Evolutionary conservation across 169 alveolate genomes (phyloP).

Genomic region (Plasmodium falciparum): DNA sequence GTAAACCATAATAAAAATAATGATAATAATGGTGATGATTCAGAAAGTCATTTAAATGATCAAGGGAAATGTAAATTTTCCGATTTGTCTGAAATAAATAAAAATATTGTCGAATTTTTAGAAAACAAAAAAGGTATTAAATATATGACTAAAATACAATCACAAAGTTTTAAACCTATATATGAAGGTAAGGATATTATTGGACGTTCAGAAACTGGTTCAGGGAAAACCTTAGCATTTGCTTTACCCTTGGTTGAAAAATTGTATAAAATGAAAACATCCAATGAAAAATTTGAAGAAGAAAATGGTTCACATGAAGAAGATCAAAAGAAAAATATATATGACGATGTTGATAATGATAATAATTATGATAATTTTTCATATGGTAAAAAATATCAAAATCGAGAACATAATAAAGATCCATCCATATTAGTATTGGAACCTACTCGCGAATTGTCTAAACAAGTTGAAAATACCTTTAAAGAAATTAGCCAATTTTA

Average conservation of each 20-base stretch:
- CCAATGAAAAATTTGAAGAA: background rate
- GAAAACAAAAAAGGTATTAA: conserved; percentile 46
- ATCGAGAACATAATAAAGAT: conserved; percentile 44
- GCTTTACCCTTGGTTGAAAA: conserved; percentile 89
- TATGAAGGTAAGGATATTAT: conserved; percentile 94
- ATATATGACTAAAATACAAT: conserved; percentile 64
- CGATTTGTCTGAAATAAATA: conserved; percentile 18
- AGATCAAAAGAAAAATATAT: background rate
- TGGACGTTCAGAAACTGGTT: conserved; percentile 94
- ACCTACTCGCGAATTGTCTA: conserved; percentile 92
- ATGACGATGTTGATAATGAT: conserved; percentile 69
- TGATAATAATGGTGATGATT: background rate
- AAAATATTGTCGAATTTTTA: conserved; percentile 36
- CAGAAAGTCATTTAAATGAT: background rate
- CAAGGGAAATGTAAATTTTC: conserved; percentile 9
- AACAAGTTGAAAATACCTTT: conserved; percentile 88
- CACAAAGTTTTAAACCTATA: conserved; percentile 74
- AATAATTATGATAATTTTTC: conserved; percentile 88
- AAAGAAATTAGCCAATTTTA: conserved; percentile 80
- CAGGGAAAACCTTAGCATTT: conserved; percentile 94
- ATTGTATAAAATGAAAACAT: conserved; percentile 27
- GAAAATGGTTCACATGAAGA: background rate
- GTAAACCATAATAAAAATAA: background rate
- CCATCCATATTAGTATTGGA: conserved; percentile 88
- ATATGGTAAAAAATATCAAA: conserved; percentile 85